Evolutionary conservation across 176 grass and related monocot species (phyloP).

Genomic region (Chloris gayana): DNA sequence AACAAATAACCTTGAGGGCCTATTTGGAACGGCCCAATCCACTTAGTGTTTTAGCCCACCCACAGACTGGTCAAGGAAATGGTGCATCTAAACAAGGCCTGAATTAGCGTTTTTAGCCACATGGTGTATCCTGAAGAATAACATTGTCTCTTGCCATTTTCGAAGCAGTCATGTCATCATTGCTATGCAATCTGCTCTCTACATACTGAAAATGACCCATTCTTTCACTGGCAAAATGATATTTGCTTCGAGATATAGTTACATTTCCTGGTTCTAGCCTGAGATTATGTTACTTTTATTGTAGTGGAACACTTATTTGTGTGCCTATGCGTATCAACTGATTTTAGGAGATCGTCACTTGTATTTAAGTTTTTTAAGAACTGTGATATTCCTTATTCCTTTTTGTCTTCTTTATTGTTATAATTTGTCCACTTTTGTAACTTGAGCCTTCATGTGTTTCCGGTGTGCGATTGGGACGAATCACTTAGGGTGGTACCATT

Average conservation of each 20-base stretch:
- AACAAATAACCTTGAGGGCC: conserved; percentile 3
- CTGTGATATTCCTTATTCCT: conserved; percentile 28
- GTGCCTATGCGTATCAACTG: conserved; percentile 32
- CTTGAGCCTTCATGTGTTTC: conserved; percentile 34
- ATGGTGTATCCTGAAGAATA: conserved; percentile 7
- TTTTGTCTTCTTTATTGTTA: conserved; percentile 26
- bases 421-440: conserved; percentile 19
- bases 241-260: background rate
- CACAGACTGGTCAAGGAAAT: background rate
- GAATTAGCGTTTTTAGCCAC: background rate
- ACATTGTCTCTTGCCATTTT: background rate
- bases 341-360: conserved; percentile 28
- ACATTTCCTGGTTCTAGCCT: conserved; percentile 9
- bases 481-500: conserved; percentile 54
- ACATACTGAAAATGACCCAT: conserved; percentile 2
- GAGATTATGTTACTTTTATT: conserved; percentile 33
- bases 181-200: conserved; percentile 7
- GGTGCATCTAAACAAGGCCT: background rate
- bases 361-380: background rate
- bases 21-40: background rate
- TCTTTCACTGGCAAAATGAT: conserved; percentile 3
- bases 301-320: conserved; percentile 49
- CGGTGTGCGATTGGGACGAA: conserved; percentile 27
- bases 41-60: background rate
- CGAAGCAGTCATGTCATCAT: background rate